These are phyloP conservation scores for Tricholomella constricta DNA, from an alignment of 768 basidiomycete genomes.

Conservation along the genomic window DNA sequence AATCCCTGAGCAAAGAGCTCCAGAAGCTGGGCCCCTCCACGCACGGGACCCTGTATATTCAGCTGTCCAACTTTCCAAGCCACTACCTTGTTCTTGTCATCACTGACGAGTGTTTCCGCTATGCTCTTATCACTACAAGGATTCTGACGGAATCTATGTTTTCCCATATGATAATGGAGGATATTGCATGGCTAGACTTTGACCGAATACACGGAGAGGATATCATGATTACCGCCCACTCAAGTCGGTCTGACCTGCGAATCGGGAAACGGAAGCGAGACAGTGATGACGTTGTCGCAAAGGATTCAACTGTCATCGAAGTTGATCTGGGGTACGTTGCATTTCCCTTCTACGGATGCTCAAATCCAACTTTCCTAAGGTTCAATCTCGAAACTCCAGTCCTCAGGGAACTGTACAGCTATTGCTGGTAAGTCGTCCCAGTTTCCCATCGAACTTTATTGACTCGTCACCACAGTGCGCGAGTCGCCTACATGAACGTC, in stretches of 20 bases:
- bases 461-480: conserved; percentile 54
- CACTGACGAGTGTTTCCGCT: conserved; percentile 74
- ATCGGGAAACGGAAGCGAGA: conserved; percentile 26
- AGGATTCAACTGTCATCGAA: conserved; percentile 2
- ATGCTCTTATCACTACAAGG: conserved; percentile 76
- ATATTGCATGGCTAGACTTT: conserved; percentile 80
- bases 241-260: conserved; percentile 23
- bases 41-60: conserved; percentile 71
- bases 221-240: conserved; percentile 19
- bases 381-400: conserved; percentile 76
- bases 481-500: conserved; percentile 87
- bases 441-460: neutral
- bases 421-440: conserved; percentile 67
- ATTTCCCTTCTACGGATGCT: neutral
- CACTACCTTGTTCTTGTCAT: conserved; percentile 88
- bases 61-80: conserved; percentile 71
- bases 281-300: conserved; percentile 9
- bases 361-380: conserved; percentile 31
- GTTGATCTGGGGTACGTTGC: conserved; percentile 18
- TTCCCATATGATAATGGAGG: conserved; percentile 66
- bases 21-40: conserved; percentile 67
- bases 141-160: conserved; percentile 56
- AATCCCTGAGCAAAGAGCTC: conserved; percentile 48
- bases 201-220: conserved; percentile 60
- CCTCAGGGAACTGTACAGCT: conserved; percentile 78